Base-by-base conservation (phyloP, 2,329 filamentous ascomycete species). In the Colletotrichum sp. region DNA sequence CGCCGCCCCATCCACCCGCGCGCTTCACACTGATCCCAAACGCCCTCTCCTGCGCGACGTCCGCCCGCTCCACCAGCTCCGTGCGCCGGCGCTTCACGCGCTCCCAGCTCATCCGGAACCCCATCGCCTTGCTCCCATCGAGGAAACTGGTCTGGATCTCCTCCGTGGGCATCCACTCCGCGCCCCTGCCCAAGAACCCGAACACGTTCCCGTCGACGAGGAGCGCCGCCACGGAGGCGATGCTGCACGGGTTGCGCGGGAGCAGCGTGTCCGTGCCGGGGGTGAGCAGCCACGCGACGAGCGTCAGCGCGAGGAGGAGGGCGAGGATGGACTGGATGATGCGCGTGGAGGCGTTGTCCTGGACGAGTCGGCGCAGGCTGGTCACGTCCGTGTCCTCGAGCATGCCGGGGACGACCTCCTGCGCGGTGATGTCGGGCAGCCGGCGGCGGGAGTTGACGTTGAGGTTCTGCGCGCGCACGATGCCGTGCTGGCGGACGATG, bases 191-290 rank as follows among this genome's bases (percentile, higher is more conserved):
- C 8, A 83, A 77, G 39, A 80, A 78, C 2, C 81, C 80, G 34
- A 85, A 79, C 5, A 86, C 72, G 73, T 86, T 85, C 2, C 85
- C 85, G 30, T 85, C 85, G 1, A 81, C 84, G 4, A 86, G 79
- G 29, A 86, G 78, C 2, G 83, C 83, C 0, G 83, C 83, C 25
- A 83, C 74, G n/a, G 82, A 83, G n/a, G 84, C 85, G 66, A 86
- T 84, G 30, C 80, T 84, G 4, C 81, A 82, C 11, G 81, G 81
- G 9, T 80, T 78, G 2, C 82, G 79, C 19, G 85, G 84, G 15
- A 85, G 79, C 13, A 78, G 57, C 12, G 36, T 59, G 25, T 77
- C 77, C 19, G 79, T 75, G 8, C 79, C 79, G 5, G 79, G 80
- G 9, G 80, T 79, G 4, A 80, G 79, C 3, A 80, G 69, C 84